phyloP scores from a whole-genome alignment of 1,284 basidiomycete species.

The Blastosporella zonata region DNA sequence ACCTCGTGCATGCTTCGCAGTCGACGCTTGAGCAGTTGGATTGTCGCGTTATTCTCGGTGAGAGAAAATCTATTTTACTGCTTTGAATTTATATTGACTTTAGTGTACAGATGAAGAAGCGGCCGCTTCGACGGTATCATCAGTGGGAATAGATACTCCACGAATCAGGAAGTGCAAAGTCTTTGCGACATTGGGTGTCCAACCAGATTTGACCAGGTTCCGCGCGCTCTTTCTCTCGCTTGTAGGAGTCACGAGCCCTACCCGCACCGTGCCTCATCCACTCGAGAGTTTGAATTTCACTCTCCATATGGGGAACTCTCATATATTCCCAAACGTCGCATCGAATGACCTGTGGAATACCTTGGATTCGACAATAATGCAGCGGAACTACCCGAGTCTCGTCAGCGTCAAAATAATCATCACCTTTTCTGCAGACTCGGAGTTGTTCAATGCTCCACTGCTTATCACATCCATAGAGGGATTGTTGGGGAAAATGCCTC shows the following conservation, averaged over 20 bases:
- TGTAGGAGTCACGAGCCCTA: not conserved
- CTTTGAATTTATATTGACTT: not conserved
- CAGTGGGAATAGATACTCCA: not conserved
- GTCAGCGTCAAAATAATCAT: not conserved
- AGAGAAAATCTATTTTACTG: not conserved
- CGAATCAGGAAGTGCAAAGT: not conserved
- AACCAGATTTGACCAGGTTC: not conserved
- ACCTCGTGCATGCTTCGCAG: not conserved
- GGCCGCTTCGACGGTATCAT: too few species aligned
- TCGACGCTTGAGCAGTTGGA: not conserved
- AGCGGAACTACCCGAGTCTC: not conserved
- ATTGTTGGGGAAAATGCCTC: not conserved
- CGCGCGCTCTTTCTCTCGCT: not conserved
- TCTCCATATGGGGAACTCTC: not conserved
- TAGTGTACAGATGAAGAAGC: too few species aligned
- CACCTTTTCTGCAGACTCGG: not conserved
- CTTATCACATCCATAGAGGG: not conserved
- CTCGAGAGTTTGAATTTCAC: not conserved
- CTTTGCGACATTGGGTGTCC: not conserved
- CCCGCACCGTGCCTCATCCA: not conserved
- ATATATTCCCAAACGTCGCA: not conserved
- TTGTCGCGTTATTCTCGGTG: not conserved
- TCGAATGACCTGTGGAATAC: not conserved
- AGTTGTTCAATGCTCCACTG: not conserved
- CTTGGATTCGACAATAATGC: not conserved